Base-by-base conservation (phyloP, 1,284 basidiomycete species). In the Neotropicomus parvogracilis region DNA sequence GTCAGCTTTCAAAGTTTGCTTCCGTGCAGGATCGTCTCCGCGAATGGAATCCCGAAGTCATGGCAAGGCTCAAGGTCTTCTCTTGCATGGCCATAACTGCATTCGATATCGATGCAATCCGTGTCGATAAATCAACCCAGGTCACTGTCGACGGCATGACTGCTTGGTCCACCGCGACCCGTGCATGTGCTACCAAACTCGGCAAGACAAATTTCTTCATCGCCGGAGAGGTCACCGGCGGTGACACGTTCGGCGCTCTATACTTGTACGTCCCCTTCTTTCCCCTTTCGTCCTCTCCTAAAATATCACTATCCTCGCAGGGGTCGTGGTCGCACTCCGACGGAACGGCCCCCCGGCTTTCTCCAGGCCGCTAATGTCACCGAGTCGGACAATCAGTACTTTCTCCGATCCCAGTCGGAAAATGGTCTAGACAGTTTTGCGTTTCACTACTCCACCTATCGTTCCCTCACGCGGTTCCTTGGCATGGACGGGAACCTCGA, bases 401-500 rank as follows among this genome's bases (percentile, higher is more conserved):
- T 95, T 72, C 72, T 95, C 40, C 85, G 92, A 24, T 75, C 83
- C 10, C 70, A 75, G 9, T 72, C 74, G 10, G 59, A 76, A 17
- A 80, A 79, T 50, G 85, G 72, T 27, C 75, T 95, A 31, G 92
- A 95, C 60, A 74, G 75, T 29, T 81, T 83, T 34, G 90, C 90
- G 0, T 95, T 95, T 74, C 92, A 95, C 66, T 95, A 95, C 68
- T 95, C 92, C 34, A 84, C 86, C 44, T 95, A 95, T 64, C 92
- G 92, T 53, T 72, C 84, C 3, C 70, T 95, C 39, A 73, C 82
- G 26, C 85, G 91, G 42, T 91, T 92, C 72, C 76, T 95, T 34
- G 91, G 91, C 49, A 91, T 95, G 89, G 92, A 95, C 60, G 92
- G 92, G 59, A 92, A 94, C 66, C 73, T 95, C 27, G 79, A 86